Evolutionary conservation across 257 asterid species (phyloP).

Genomic region (Nyctanthes arbortristis): DNA sequence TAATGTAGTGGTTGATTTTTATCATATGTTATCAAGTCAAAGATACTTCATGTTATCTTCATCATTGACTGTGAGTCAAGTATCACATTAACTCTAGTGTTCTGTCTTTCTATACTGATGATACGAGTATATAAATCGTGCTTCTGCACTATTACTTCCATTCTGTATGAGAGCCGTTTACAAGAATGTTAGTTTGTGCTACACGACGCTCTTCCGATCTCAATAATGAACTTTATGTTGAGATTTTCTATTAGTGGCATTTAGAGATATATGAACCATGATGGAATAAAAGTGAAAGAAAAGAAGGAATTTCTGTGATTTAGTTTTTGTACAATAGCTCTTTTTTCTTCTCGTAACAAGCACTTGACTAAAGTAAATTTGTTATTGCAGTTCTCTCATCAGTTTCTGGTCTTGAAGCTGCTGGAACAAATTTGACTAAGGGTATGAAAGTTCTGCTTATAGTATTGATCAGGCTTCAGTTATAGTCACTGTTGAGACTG

Average conservation of each 20-base stretch:
- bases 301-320: too few relatives aligned
- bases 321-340: neutral
- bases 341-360: neutral
- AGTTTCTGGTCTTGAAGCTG: slow-evolving; percentile 41
- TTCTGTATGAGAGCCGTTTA: neutral
- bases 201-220: neutral
- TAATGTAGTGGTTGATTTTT: too few relatives aligned
- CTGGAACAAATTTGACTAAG: slow-evolving; percentile 30
- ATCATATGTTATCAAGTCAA: too few relatives aligned
- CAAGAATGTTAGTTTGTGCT: neutral
- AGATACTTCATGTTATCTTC: neutral
- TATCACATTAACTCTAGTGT: neutral
- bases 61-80: neutral
- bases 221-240: neutral
- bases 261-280: too few relatives aligned
- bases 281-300: too few relatives aligned
- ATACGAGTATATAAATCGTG: neutral
- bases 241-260: too few relatives aligned
- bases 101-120: neutral
- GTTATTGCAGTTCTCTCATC: slow-evolving; percentile 48
- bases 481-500: neutral
- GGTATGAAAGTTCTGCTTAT: slow-evolving; percentile 21
- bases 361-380: neutral
- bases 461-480: neutral
- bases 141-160: neutral